phyloP scores from a whole-genome alignment of 371 early-diverging fungal species.

The Actinomortierella ambigua region DNA sequence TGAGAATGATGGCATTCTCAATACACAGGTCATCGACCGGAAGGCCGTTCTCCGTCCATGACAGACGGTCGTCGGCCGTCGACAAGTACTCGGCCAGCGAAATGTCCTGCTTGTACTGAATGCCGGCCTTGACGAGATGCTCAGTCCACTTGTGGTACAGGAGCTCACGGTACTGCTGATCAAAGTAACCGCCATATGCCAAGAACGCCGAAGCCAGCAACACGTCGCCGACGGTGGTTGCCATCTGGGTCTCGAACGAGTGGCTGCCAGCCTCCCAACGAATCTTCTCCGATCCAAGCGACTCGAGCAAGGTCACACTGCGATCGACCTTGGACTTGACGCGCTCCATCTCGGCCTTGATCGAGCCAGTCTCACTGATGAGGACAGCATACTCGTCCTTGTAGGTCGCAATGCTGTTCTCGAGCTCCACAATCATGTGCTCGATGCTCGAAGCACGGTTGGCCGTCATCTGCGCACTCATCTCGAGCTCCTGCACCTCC shows the following conservation, averaged over 20 bases:
- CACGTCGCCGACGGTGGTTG: constrained; percentile 98
- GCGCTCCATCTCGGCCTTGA: constrained; percentile 95
- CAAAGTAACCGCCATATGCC: constrained; percentile 97
- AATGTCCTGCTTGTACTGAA: constrained; percentile 83
- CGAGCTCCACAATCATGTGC: constrained; percentile 84
- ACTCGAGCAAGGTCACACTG: constrained; percentile 86
- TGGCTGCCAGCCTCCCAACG: constrained; percentile 94
- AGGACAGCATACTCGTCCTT: constrained; percentile 97
- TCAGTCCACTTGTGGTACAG: constrained; percentile 81
- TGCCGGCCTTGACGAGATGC: constrained; percentile 76
- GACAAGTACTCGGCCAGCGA: constrained; percentile 92
- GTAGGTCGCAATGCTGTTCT: constrained; percentile 85
- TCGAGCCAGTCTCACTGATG: constrained; percentile 89
- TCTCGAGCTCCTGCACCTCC: constrained; percentile 88
- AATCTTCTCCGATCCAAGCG: constrained; percentile 90
- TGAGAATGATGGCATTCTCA: constrained; percentile 97
- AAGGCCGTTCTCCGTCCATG: constrained; percentile 88
- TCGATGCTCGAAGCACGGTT: constrained; percentile 76
- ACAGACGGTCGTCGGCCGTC: constrained; percentile 90
- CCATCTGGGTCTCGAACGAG: constrained; percentile 95
- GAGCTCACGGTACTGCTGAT: constrained; percentile 91
- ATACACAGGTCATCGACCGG: constrained; percentile 94
- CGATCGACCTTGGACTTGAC: constrained; percentile 95
- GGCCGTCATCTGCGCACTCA: constrained; percentile 78
- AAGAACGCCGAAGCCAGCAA: constrained; percentile 91